These are phyloP conservation scores for Malassezia vespertilionis DNA, from an alignment of 1,284 basidiomycete species.

Conservation along the genomic window DNA sequence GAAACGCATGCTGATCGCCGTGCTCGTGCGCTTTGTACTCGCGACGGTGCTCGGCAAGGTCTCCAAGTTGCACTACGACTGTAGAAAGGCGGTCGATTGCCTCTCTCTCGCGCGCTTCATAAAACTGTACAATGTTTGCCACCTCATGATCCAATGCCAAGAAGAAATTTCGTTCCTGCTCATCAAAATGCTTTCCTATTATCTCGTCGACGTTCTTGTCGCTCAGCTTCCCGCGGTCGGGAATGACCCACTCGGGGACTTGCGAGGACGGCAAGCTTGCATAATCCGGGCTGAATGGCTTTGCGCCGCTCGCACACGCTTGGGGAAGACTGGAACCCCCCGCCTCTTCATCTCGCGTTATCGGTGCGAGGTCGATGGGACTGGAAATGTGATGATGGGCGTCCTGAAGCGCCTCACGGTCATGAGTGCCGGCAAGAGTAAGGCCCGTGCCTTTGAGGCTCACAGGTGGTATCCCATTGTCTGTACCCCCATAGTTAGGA, in stretches of 20 bases:
- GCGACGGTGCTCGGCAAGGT: slow-evolving; percentile 39
- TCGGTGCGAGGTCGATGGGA: too few relatives aligned
- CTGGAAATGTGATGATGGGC: too few relatives aligned
- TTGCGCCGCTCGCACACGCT: neutral
- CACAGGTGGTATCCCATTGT: slow-evolving; percentile 15
- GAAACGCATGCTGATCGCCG: slow-evolving; percentile 10
- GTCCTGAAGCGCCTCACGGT: too few relatives aligned
- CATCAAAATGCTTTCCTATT: slow-evolving; percentile 49
- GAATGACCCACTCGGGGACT: neutral
- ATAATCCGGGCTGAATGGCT: neutral
- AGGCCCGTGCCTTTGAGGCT: slow-evolving; percentile 24
- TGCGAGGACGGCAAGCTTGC: too few relatives aligned
- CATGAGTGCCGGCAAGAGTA: neutral
- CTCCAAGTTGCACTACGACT: slow-evolving; percentile 59
- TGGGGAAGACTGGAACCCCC: too few relatives aligned
- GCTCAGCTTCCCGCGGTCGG: neutral
- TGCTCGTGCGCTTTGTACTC: slow-evolving; percentile 24
- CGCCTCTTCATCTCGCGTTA: too few relatives aligned
- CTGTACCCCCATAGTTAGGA: slow-evolving; percentile 6
- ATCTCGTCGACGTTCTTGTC: neutral
- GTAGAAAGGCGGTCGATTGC: slow-evolving; percentile 54
- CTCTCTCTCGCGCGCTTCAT: slow-evolving; percentile 61
- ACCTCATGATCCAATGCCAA: slow-evolving; percentile 28
- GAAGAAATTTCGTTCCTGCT: slow-evolving; percentile 61
- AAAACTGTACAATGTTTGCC: slow-evolving; percentile 54